These are phyloP conservation scores for Taiozyma sp. DNA, from an alignment of 1,139 yeast species.

Conservation along the genomic window DNA sequence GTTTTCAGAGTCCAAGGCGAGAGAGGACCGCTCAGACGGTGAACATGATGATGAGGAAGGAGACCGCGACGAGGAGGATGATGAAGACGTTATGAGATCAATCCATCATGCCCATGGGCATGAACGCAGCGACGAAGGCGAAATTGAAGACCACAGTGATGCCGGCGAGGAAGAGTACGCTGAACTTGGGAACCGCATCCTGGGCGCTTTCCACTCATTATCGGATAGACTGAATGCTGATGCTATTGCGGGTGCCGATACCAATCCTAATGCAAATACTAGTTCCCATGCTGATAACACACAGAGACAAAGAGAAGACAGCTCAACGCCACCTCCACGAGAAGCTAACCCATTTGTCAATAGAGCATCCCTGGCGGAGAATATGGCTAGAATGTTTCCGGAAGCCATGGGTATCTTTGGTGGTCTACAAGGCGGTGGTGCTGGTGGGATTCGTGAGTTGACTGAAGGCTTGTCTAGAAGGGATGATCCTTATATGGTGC, in stretches of 20 bases:
- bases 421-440: conserved; percentile 23
- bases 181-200: conserved; percentile 3
- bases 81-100: conserved; percentile 22
- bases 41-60: conserved; percentile 10
- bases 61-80: conserved; percentile 21
- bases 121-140: conserved; percentile 22
- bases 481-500: conserved; percentile 39
- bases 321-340: not conserved
- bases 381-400: conserved; percentile 29
- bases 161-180: conserved; percentile 24
- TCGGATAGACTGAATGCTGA: conserved; percentile 12
- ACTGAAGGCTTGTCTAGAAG: conserved; percentile 33
- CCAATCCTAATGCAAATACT: not conserved
- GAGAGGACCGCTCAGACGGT: conserved; percentile 4
- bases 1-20: conserved; percentile 8
- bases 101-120: conserved; percentile 23
- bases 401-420: conserved; percentile 35
- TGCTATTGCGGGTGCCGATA: not conserved
- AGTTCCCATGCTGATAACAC: not conserved
- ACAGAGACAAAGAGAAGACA: not conserved
- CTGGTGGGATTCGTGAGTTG: conserved; percentile 31
- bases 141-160: conserved; percentile 20
- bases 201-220: conserved; percentile 16
- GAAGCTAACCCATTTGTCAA: conserved; percentile 2
- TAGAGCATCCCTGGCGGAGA: conserved; percentile 20